Conservation (phyloP, 306 rosid genomes). For the Dryas alaskensis region DNA sequence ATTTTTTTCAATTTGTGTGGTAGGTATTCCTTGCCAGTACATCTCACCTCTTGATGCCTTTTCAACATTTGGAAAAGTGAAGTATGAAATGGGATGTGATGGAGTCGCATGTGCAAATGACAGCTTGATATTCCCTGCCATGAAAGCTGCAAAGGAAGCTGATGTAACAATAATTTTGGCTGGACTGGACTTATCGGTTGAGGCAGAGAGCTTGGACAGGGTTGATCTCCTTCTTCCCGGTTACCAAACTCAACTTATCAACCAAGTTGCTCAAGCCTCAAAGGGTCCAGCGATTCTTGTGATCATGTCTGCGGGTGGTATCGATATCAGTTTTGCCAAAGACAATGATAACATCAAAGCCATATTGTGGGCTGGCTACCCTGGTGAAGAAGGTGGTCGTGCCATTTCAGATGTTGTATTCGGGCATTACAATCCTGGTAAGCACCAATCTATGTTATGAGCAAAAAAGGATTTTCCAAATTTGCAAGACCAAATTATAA, state of each 20-base stretch:
- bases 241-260: constrained; percentile 19
- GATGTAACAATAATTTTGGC: constrained; percentile 23
- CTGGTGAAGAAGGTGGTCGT: constrained; percentile 35
- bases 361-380: constrained; percentile 28
- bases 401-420: constrained; percentile 30
- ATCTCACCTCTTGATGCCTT: constrained; percentile 25
- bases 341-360: constrained; percentile 10
- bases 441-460: background rate
- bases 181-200: constrained; percentile 12
- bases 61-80: constrained; percentile 7
- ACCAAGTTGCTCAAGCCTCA: constrained; percentile 17
- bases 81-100: constrained; percentile 21
- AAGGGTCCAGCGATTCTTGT: constrained; percentile 27
- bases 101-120: constrained; percentile 11
- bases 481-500: too few species aligned
- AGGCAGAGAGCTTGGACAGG: constrained; percentile 23
- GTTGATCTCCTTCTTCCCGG: constrained; percentile 23
- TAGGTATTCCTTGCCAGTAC: constrained; percentile 18
- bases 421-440: constrained; percentile 36
- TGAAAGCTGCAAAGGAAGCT: constrained; percentile 8
- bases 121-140: constrained; percentile 5
- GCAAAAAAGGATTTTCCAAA: too few species aligned
- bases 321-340: constrained; percentile 22
- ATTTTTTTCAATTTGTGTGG: background rate
- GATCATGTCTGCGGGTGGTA: constrained; percentile 17